These are phyloP conservation scores for Fusarium ramigenum DNA, from an alignment of 2,329 filamentous ascomycete genomes.

Conservation along the genomic window DNA sequence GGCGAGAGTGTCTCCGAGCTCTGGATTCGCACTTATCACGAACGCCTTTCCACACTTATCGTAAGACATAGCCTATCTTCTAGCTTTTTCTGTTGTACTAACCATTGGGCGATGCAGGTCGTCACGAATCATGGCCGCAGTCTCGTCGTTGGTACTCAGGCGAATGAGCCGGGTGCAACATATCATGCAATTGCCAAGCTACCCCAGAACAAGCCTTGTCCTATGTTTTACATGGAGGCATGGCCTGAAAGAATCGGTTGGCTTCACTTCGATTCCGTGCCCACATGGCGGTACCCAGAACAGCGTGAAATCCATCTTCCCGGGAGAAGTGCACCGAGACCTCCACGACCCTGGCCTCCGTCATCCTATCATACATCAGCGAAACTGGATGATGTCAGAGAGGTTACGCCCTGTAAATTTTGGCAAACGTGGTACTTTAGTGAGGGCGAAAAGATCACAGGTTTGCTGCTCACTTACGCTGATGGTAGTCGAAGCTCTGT, in stretches of 20 bases:
- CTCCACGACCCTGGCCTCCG: too few relatives aligned
- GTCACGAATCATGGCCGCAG: background rate
- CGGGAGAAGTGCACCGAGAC: too few relatives aligned
- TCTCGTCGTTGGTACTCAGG: background rate
- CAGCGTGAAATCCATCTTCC: too few relatives aligned
- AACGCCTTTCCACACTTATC: background rate
- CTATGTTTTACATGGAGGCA: background rate
- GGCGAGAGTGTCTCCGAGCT: background rate
- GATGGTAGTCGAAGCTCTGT: background rate
- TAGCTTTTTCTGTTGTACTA: background rate
- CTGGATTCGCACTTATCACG: background rate
- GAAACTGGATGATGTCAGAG: background rate
- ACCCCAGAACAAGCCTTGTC: background rate
- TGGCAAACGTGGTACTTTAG: too few relatives aligned
- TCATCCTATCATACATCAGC: background rate
- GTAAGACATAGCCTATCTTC: background rate
- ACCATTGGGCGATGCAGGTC: background rate
- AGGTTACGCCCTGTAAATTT: background rate
- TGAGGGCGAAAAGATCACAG: background rate
- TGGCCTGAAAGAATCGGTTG: fast-evolving
- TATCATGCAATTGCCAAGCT: background rate
- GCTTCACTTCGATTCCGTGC: background rate
- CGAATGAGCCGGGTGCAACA: fast-evolving
- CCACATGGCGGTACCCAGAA: background rate
- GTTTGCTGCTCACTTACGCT: background rate